Base-by-base conservation (phyloP, 768 basidiomycete genomes). In the Tylopilus rubrobrunneus region DNA sequence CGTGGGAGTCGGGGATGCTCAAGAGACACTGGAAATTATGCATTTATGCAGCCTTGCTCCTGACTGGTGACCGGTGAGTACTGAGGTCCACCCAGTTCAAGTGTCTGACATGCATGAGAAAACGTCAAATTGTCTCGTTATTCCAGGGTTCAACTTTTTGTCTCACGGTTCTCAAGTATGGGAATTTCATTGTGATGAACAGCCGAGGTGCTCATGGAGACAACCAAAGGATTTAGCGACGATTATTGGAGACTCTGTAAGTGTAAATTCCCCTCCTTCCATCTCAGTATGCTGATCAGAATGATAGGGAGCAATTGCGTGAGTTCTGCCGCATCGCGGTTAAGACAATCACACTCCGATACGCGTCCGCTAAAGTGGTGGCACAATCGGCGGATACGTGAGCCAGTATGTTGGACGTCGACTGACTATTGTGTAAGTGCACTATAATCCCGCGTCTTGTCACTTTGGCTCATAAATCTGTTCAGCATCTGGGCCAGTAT, bases 381-480 rank as follows among this genome's bases (percentile, higher is more conserved):
- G 91, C 47, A 71, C 73, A 4, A 68, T 90, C 48, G 87, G 87
- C 17, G 91, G 91, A 5, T 83, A 73, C 65, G 45, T 74, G 6
- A 87, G 84, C 39, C 92, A 94, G 60, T 85, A 85, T 66, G 72
- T 89, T 48, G 93, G 92, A 5, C 82, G 93, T 51, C 79, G 92
- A 17, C 75, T 94, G 49, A 89, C 89, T 7, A 90, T 91, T 56
- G 69, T 91, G 61, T 61, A 36, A 53, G 64, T 44, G 1, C 4
- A 6, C 8, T 31, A 40, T 15, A 19, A 2, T 19, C 14, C n/a
- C 1, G 11, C 14, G 5, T 17, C 14, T 40, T 23, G 23, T 21
- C 1, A 36, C 25, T 4, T 41, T 27, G 21, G 44, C 25, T 48
- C 31, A 21, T 33, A 21, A 7, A 19, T 14, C 73, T 29, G 10